Conservation (phyloP, 768 basidiomycete species). For the Lactarius indigo region DNA sequence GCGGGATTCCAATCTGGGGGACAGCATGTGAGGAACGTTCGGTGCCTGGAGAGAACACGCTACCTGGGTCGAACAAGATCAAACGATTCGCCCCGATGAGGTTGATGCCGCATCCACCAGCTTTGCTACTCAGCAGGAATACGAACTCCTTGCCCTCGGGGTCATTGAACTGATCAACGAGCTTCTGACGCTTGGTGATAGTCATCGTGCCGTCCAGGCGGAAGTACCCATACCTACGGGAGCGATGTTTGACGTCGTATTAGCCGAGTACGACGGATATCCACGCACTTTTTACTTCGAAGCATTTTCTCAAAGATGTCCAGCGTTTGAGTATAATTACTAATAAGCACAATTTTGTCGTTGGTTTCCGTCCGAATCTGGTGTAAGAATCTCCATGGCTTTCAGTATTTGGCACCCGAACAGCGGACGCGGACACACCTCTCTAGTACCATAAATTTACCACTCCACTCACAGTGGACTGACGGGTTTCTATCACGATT, state of each 20-base stretch:
- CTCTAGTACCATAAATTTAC: slow-evolving; percentile 92
- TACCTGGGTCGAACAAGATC: slow-evolving; percentile 94
- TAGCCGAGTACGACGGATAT: background rate
- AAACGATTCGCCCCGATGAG: slow-evolving; percentile 93
- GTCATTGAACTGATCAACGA: slow-evolving; percentile 95
- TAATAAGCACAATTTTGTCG: slow-evolving; percentile 96
- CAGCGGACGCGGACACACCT: slow-evolving; percentile 46
- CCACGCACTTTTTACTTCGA: slow-evolving; percentile 70
- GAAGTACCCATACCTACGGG: slow-evolving; percentile 77
- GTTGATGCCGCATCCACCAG: slow-evolving; percentile 96
- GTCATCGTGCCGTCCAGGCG: slow-evolving; percentile 94
- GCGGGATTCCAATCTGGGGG: slow-evolving; percentile 93
- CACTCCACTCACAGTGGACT: slow-evolving; percentile 80
- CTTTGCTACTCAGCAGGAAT: slow-evolving; percentile 92
- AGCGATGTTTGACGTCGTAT: slow-evolving; percentile 14
- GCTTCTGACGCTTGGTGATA: slow-evolving; percentile 88
- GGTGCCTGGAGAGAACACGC: slow-evolving; percentile 20
- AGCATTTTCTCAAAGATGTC: slow-evolving; percentile 91
- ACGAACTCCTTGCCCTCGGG: slow-evolving; percentile 92
- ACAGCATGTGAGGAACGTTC: slow-evolving; percentile 5
- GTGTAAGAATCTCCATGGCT: slow-evolving; percentile 67
- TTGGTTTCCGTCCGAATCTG: slow-evolving; percentile 75
- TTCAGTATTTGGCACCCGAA: background rate
- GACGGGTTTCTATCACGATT: slow-evolving; percentile 43
- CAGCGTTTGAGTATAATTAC: slow-evolving; percentile 94